phyloP scores from a whole-genome alignment of 2,329 filamentous ascomycete genomes.

The Fusarium metavorans region DNA sequence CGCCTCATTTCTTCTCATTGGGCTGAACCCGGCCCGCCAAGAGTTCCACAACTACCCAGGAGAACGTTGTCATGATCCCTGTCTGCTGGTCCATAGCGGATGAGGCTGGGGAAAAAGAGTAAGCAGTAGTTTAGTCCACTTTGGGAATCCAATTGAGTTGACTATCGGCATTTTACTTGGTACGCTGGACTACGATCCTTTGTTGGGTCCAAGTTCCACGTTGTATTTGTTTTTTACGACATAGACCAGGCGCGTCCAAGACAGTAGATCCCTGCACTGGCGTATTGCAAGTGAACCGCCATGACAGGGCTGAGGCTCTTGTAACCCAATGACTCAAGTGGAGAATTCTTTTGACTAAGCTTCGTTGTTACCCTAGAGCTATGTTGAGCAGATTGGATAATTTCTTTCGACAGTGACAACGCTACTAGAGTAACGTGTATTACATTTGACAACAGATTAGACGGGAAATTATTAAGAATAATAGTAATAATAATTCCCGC shows the following conservation, averaged over 20 bases:
- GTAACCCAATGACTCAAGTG: not conserved
- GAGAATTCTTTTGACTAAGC: not conserved
- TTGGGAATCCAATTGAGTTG: not conserved
- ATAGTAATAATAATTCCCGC: too few species aligned
- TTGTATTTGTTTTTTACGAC: not conserved
- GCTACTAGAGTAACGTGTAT: too few species aligned
- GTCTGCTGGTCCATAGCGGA: not conserved
- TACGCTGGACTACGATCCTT: not conserved
- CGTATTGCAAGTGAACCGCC: not conserved
- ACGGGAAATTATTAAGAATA: too few species aligned
- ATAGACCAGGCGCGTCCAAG: not conserved
- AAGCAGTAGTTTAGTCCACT: too few species aligned
- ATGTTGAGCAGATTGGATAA: not conserved
- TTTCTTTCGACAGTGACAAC: too few species aligned
- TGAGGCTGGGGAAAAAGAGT: too few species aligned
- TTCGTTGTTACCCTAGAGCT: not conserved
- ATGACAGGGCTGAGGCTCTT: not conserved
- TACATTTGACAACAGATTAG: too few species aligned
- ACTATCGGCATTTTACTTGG: not conserved
- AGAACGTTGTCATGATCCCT: not conserved
- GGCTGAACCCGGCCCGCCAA: not conserved
- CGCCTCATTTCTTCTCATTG: not conserved
- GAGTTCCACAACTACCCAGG: not conserved
- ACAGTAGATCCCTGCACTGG: not conserved
- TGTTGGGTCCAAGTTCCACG: not conserved